phyloP scores from a whole-genome alignment of 768 basidiomycete species.

The Tulasnella sp. region DNA sequence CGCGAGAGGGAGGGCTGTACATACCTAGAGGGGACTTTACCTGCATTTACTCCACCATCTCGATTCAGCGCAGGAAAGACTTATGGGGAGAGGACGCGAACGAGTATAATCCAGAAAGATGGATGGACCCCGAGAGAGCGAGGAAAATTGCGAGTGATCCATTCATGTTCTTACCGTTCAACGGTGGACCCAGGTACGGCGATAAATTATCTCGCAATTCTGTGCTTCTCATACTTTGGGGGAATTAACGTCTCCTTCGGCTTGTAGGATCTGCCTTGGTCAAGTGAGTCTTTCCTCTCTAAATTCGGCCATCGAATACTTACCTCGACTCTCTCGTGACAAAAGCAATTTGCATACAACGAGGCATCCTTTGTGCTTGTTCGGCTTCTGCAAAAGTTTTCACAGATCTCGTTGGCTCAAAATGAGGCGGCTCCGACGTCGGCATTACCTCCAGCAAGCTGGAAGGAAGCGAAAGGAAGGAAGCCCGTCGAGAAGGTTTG shows the following conservation, averaged over 20 bases:
- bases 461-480: slow-evolving; percentile 18
- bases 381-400: slow-evolving; percentile 17
- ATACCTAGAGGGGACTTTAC: slow-evolving; percentile 14
- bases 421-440: slow-evolving; percentile 16
- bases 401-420: slow-evolving; percentile 9
- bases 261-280: slow-evolving; percentile 16
- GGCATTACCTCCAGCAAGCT: slow-evolving; percentile 7
- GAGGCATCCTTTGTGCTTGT: slow-evolving; percentile 22
- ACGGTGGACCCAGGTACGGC: slow-evolving; percentile 17
- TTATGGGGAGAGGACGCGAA: slow-evolving; percentile 33
- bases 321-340: background rate
- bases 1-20: slow-evolving; percentile 19
- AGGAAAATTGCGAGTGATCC: background rate
- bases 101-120: slow-evolving; percentile 31
- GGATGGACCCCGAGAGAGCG: slow-evolving; percentile 23
- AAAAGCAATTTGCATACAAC: slow-evolving; percentile 23
- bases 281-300: slow-evolving; percentile 4
- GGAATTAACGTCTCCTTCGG: background rate
- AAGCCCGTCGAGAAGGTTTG: slow-evolving; percentile 9
- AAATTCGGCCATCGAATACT: background rate
- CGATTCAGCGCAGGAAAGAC: slow-evolving; percentile 28
- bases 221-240: background rate
- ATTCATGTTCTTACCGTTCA: slow-evolving; percentile 17
- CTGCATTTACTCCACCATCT: slow-evolving; percentile 6
- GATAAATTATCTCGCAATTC: background rate